Percentiles rank a stretch among this genome's conserved stretches.
Evolutionary conservation across 352 stramenopile genomes (phyloP).

Genomic region (Halophytophthora batemanensis): DNA sequence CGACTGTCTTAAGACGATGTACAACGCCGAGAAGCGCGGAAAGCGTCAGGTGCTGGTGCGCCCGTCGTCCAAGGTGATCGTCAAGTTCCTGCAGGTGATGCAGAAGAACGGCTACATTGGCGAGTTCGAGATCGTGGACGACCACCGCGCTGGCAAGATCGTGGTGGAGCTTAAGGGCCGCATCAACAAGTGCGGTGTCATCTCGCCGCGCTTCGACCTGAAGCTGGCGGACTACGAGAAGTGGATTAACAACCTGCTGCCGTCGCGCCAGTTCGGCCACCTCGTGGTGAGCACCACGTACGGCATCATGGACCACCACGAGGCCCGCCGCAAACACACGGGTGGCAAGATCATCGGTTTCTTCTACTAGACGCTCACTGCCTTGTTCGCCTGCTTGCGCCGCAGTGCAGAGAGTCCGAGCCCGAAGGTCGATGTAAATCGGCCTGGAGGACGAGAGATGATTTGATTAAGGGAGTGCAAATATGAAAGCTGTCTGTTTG

Average conservation of each 20-base stretch:
- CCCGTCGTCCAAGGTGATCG: conserved; percentile 99
- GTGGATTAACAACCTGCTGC: conserved; percentile 99
- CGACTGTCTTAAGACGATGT: conserved; percentile 99
- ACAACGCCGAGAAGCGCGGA: conserved; percentile 99
- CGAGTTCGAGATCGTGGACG: conserved; percentile 99
- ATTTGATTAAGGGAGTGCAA: no score
- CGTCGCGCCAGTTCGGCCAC: conserved; percentile 99
- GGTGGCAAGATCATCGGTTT: conserved; percentile 99
- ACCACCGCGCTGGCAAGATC: conserved; percentile 99
- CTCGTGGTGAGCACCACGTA: conserved; percentile 91
- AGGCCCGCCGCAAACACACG: conserved; percentile 98
- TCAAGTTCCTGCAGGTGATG: conserved; percentile 99
- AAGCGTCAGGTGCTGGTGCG: conserved; percentile 99
- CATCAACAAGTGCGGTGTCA: conserved; percentile 99
- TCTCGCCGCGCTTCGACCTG: conserved; percentile 99
- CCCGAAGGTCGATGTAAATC: conserved; percentile 6
- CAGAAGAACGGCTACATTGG: conserved; percentile 99
- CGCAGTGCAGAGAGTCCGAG: conserved; percentile 18
- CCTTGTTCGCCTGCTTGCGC: conserved; percentile 9
- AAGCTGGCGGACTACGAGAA: conserved; percentile 97
- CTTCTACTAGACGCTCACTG: conserved; percentile 97
- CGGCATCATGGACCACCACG: conserved; percentile 92
- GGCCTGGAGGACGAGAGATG: no score
- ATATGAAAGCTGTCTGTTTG: no score
- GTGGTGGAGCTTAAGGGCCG: conserved; percentile 97